These are phyloP conservation scores for Imleria badia DNA, from an alignment of 768 basidiomycete species.

Conservation along the genomic window DNA sequence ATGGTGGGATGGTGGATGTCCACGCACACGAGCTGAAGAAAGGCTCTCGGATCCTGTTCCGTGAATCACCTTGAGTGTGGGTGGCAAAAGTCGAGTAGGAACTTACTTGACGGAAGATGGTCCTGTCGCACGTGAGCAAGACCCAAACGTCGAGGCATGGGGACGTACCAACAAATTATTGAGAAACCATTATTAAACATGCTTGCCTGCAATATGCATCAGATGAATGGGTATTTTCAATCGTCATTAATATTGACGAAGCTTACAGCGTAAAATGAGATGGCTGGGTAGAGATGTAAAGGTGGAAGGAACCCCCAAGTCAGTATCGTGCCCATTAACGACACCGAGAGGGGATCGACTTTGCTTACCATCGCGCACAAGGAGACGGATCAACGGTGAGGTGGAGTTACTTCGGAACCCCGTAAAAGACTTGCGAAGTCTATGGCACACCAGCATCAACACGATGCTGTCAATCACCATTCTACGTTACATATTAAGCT, in stretches of 20 bases:
- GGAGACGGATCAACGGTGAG: conserved; percentile 8
- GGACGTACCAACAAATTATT: conserved; percentile 11
- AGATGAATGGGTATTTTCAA: background rate
- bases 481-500: background rate
- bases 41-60: conserved; percentile 4
- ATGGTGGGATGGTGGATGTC: too few species aligned
- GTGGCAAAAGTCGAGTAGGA: background rate
- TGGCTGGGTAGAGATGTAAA: background rate
- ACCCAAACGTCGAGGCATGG: too few species aligned
- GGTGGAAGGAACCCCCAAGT: too few species aligned
- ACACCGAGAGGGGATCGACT: background rate
- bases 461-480: conserved; percentile 5
- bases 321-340: background rate
- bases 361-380: conserved; percentile 8
- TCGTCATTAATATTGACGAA: background rate
- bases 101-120: conserved; percentile 3
- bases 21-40: conserved; percentile 9
- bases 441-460: conserved; percentile 1
- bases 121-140: conserved; percentile 4
- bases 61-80: too few species aligned
- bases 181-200: conserved; percentile 5
- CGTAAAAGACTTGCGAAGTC: background rate
- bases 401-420: background rate
- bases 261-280: conserved; percentile 14
- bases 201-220: conserved; percentile 1